Evolutionary conservation across 225 moss, liverwort and hornwort species (phyloP).

Genomic region (Pseudoscleropodium purum): DNA sequence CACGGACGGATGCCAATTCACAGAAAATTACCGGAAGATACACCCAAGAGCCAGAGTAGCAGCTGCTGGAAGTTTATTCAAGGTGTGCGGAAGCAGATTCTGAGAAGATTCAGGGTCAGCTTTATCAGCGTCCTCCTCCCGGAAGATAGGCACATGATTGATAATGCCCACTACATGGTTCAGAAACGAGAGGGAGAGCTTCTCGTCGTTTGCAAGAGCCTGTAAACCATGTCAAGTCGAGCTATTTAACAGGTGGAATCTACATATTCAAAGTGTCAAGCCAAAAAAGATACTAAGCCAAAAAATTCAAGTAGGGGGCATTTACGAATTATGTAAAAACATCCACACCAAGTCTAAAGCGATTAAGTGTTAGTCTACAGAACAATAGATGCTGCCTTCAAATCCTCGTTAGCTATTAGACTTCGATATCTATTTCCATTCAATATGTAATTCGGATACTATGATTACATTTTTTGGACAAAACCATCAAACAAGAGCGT

Average conservation of each 20-base stretch:
- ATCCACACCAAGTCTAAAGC: background rate
- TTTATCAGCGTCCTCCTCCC: slow-evolving; percentile 69
- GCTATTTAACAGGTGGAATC: background rate
- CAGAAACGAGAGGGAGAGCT: slow-evolving; percentile 74
- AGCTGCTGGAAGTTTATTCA: slow-evolving; percentile 72
- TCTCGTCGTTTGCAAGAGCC: slow-evolving; percentile 74
- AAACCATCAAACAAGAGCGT: background rate
- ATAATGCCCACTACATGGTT: slow-evolving; percentile 79
- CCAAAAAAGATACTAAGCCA: background rate
- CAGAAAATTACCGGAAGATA: slow-evolving; percentile 62
- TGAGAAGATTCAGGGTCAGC: slow-evolving; percentile 41
- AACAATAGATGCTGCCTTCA: background rate
- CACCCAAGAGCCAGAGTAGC: slow-evolving; percentile 90
- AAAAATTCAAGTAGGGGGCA: background rate
- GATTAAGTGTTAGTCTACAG: background rate
- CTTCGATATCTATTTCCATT: background rate
- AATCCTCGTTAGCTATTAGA: background rate
- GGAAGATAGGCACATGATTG: slow-evolving; percentile 68
- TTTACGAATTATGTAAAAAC: background rate
- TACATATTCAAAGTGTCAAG: background rate
- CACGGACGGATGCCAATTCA: background rate
- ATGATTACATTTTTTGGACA: background rate
- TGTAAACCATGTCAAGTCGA: slow-evolving; percentile 26
- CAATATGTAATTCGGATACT: background rate
- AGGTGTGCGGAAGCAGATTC: slow-evolving; percentile 27